These are phyloP conservation scores for Kockiozyma suomiensis DNA, from an alignment of 805 yeast species.

Conservation along the genomic window DNA sequence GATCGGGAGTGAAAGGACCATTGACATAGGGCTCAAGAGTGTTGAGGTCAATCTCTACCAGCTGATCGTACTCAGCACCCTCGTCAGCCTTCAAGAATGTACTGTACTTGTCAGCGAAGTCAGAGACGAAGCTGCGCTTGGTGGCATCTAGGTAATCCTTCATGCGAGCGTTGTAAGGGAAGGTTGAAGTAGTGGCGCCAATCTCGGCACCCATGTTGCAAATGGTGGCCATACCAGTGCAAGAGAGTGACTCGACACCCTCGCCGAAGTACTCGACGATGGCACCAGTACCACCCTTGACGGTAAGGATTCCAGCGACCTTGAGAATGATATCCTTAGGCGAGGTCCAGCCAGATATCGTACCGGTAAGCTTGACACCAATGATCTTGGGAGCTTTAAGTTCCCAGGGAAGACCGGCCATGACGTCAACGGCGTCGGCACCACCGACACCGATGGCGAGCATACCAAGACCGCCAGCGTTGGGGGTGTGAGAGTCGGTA, in stretches of 20 bases:
- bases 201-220: conserved; percentile 99
- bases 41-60: conserved; percentile 84
- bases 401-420: conserved; percentile 98
- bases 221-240: conserved; percentile 99
- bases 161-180: conserved; percentile 89
- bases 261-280: conserved; percentile 97
- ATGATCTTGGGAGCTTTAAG: conserved; percentile 93
- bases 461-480: conserved; percentile 98
- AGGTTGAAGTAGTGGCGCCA: conserved; percentile 97
- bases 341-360: conserved; percentile 89
- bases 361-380: conserved; percentile 92
- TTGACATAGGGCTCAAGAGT: conserved; percentile 91
- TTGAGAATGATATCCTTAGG: conserved; percentile 96
- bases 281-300: conserved; percentile 96
- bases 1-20: conserved; percentile 98
- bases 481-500: conserved; percentile 98
- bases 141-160: conserved; percentile 80
- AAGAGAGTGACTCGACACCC: conserved; percentile 83
- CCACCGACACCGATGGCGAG: conserved; percentile 99
- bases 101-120: conserved; percentile 68
- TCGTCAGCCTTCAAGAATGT: conserved; percentile 76
- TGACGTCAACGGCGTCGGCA: conserved; percentile 98
- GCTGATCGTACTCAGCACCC: conserved; percentile 88
- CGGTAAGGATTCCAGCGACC: conserved; percentile 90
- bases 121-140: conserved; percentile 78